Conservation (phyloP, 768 basidiomycete genomes). For the Hygrocybe punicea region DNA sequence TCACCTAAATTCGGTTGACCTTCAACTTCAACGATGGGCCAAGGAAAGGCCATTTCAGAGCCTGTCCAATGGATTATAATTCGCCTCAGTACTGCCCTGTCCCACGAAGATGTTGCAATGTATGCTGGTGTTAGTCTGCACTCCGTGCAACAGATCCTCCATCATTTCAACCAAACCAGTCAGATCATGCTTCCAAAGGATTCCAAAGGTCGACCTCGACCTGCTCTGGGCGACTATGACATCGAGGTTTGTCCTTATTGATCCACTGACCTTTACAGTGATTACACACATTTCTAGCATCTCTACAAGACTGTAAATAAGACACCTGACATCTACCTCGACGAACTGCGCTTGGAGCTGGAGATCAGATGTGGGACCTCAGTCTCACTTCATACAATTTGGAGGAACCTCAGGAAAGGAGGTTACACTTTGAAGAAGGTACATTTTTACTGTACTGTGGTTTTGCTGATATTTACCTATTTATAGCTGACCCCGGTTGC, state of each 20-base stretch:
- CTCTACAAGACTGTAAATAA: neutral
- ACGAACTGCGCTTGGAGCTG: slow-evolving; percentile 17
- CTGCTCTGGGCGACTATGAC: neutral
- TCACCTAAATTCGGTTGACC: too few relatives aligned
- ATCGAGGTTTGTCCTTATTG: neutral
- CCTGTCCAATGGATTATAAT: too few relatives aligned
- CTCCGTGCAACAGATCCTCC: neutral
- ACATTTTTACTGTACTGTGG: neutral
- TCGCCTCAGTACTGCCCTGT: neutral
- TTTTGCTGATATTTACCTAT: neutral
- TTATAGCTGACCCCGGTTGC: slow-evolving; percentile 16
- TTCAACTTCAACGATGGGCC: too few relatives aligned
- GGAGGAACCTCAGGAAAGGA: slow-evolving; percentile 13
- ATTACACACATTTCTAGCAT: neutral
- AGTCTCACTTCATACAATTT: slow-evolving; percentile 13
- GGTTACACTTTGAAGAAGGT: slow-evolving; percentile 18
- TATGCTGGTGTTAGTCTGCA: neutral
- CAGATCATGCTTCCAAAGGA: neutral
- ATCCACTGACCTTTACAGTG: neutral
- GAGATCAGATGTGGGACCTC: slow-evolving; percentile 9
- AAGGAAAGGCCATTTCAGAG: too few relatives aligned
- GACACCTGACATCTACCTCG: slow-evolving; percentile 15
- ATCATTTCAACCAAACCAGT: neutral
- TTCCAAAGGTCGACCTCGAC: too few relatives aligned
- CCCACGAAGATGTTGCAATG: neutral